These are phyloP conservation scores for Cytidiella melzeri DNA, from an alignment of 768 basidiomycete genomes.

Conservation along the genomic window DNA sequence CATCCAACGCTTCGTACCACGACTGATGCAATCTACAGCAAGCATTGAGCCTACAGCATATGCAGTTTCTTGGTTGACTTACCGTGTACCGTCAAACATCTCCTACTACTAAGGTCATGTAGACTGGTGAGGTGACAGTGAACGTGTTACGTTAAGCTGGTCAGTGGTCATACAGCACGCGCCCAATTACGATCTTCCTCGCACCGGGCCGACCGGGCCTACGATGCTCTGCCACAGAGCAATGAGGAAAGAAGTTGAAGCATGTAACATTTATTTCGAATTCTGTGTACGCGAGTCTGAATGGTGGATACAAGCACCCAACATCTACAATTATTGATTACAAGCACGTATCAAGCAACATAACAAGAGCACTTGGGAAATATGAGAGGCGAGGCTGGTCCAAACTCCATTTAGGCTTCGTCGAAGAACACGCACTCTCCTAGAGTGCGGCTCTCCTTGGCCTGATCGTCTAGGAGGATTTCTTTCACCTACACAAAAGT, in stretches of 20 bases:
- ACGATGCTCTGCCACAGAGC: no score
- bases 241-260: no score
- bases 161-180: neutral
- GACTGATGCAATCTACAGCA: conserved; percentile 64
- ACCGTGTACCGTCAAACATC: conserved; percentile 64
- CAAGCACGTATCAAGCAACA: no score
- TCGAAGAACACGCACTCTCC: conserved; percentile 57
- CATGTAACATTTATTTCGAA: no score
- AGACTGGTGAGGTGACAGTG: neutral
- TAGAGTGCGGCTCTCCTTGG: conserved; percentile 44
- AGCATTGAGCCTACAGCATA: neutral
- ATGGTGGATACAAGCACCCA: no score
- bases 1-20: conserved; percentile 71
- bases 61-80: no score
- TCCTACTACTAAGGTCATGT: no score
- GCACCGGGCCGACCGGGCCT: no score
- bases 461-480: conserved; percentile 69
- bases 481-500: conserved; percentile 54
- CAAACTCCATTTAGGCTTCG: conserved; percentile 25
- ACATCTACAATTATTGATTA: no score
- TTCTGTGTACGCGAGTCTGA: no score
- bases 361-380: no score
- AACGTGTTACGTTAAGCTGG: neutral
- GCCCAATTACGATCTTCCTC: neutral
- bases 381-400: no score